Evolutionary conservation across 345 rosid species (phyloP), one percentile per base, ranked within the genome.

Genomic region (Camelina sativa): DNA sequence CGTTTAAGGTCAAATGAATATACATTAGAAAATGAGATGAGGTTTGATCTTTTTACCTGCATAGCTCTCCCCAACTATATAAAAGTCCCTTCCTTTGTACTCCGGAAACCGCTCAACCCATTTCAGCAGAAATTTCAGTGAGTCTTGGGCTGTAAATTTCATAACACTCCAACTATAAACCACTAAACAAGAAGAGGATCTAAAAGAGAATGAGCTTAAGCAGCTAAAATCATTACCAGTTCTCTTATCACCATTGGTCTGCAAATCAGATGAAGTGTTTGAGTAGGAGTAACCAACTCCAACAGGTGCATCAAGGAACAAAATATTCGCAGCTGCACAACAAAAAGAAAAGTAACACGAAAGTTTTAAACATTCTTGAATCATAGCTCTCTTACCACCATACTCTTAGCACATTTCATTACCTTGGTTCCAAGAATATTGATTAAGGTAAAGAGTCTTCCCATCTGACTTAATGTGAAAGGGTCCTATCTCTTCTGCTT

Each of bases 361-460:
- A 53, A 62, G 41, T 11, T 53, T 10, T 7, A 52, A 73, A 4
- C 62, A 37, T 73, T 67, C 1, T 6, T 4, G 46, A 79, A 62
- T 52, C 73, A 65, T 32, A 60, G 64, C 6, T 44, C 50, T 63
- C 15, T 64, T 5, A 0, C 11, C 7, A 56, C 52, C 37, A 72
- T 50, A 73, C 23, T 43, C 40, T 38, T 4, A 44, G 43, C 35
- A 64, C 25, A 58, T 34, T 25, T 28, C 37, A 7, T 72, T 76
- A 91, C 98, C 98, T 85, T 82, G 85, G 80, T 94, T 94, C 98
- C 98, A 94, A 57, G 98, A 87, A 73, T 85, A 86, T 63, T 91
- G 91, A 56, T 94, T 94, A 80, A 86, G 75, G 85, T 86, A 89
- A 62, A 94, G 85, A 67, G 91, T 82, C 81, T 84, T 80, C 79